A percentile compares a stretch with the other conserved stretches of the same genome.
phyloP scores from a whole-genome alignment of 1,139 yeast genomes.

The Blastobotrys persicus region DNA sequence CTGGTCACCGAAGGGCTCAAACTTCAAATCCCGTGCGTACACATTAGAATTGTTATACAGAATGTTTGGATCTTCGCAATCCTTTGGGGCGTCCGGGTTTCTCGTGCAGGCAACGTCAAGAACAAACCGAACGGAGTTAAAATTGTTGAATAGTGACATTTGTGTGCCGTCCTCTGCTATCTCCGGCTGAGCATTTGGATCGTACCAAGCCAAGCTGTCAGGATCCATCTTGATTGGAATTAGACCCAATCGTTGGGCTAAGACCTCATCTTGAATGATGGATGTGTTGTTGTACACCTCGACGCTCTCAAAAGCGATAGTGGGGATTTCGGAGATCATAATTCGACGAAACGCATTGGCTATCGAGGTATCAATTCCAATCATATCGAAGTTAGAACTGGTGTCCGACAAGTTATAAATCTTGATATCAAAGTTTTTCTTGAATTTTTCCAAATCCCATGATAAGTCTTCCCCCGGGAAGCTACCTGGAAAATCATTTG shows the following conservation, averaged over 20 bases:
- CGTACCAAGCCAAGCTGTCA: constrained; percentile 62
- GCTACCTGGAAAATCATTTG: constrained; percentile 78
- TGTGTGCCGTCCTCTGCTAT: constrained; percentile 27
- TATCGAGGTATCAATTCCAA: constrained; percentile 83
- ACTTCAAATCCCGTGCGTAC: constrained; percentile 83
- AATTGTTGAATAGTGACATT: constrained; percentile 56
- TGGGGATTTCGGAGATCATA: constrained; percentile 94
- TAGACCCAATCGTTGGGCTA: constrained; percentile 91
- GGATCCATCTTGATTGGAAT: constrained; percentile 91
- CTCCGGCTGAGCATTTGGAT: constrained; percentile 62
- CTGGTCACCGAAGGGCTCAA: constrained; percentile 91
- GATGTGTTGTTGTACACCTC: constrained; percentile 92
- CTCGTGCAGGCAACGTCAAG: constrained; percentile 80
- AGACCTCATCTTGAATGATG: constrained; percentile 93
- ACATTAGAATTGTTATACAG: constrained; percentile 80
- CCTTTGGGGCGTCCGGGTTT: constrained; percentile 79
- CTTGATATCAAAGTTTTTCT: constrained; percentile 61
- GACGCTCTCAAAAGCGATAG: constrained; percentile 91
- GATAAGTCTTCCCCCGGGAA: constrained; percentile 60
- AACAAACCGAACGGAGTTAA: constrained; percentile 81
- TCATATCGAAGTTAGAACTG: constrained; percentile 76
- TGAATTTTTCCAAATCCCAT: constrained; percentile 85
- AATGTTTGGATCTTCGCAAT: constrained; percentile 76
- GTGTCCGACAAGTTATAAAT: constrained; percentile 62
- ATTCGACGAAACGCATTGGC: constrained; percentile 97